Percentiles rank a stretch among this genome's conserved stretches.
Conservation (phyloP, 345 rosid species). For the Eucalyptus paniculata region DNA sequence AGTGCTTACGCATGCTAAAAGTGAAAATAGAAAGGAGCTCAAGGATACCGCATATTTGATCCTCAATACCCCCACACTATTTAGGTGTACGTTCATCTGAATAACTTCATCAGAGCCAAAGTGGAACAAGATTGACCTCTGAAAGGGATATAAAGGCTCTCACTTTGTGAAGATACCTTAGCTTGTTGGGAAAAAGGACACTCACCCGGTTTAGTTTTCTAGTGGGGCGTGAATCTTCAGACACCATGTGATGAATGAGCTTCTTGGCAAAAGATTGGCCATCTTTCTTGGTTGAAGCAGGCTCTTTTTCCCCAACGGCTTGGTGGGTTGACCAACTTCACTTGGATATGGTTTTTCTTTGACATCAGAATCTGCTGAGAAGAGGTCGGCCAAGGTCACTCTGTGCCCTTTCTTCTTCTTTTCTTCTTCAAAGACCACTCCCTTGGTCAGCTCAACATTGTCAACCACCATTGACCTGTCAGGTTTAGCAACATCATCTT, state of each 20-base stretch:
- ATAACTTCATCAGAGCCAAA: not conserved
- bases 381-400: constrained; percentile 73
- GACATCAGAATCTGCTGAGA: constrained; percentile 43
- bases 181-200: not conserved
- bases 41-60: not conserved
- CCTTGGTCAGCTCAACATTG: not conserved
- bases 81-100: not conserved
- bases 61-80: not conserved
- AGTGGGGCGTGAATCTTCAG: constrained; percentile 49
- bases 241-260: constrained; percentile 29
- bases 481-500: not conserved
- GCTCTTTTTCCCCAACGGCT: not conserved
- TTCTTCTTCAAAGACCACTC: constrained; percentile 1
- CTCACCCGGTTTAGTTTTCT: constrained; percentile 45
- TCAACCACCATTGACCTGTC: not conserved
- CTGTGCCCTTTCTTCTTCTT: constrained; percentile 33
- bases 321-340: constrained; percentile 1
- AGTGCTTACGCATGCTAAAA: not conserved
- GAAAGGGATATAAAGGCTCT: not conserved
- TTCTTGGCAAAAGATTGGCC: constrained; percentile 54
- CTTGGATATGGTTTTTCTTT: constrained; percentile 11
- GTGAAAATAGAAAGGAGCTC: not conserved
- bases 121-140: not conserved
- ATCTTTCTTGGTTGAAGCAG: constrained; percentile 10
- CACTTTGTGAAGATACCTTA: not conserved